These are phyloP conservation scores for Apium graveolens DNA, from an alignment of 129 eudicot genomes.

Conservation along the genomic window DNA sequence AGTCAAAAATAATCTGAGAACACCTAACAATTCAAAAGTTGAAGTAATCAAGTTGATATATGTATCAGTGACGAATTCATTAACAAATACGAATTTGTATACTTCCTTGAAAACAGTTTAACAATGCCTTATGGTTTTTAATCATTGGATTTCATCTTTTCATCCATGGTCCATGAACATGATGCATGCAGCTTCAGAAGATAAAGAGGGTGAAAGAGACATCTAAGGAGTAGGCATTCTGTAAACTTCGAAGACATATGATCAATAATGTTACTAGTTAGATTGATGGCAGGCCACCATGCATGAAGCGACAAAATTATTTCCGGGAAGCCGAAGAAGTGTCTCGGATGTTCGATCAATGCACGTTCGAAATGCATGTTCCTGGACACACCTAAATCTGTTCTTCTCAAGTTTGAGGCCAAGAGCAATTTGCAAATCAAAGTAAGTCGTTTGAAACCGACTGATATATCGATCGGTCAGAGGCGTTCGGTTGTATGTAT, in stretches of 20 bases:
- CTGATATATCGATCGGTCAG: neutral
- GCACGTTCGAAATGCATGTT: neutral
- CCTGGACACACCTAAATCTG: neutral
- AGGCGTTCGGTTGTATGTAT: neutral
- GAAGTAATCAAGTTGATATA: neutral
- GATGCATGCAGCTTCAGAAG: neutral
- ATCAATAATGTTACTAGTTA: neutral
- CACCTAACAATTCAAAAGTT: neutral
- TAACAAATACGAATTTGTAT: neutral
- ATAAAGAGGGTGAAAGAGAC: slow-evolving; percentile 37
- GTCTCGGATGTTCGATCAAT: neutral
- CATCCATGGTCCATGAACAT: slow-evolving; percentile 2
- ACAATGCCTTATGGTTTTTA: neutral
- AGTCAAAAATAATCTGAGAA: too few species aligned
- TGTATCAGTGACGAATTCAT: neutral
- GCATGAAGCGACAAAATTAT: slow-evolving; percentile 7
- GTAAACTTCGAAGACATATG: neutral
- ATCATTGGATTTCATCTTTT: neutral
- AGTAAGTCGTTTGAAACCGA: too few species aligned
- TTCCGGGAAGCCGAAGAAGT: neutral
- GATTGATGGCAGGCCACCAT: neutral
- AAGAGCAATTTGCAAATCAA: neutral
- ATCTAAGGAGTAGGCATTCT: slow-evolving; percentile 17
- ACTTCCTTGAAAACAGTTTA: neutral
- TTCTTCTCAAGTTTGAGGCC: neutral